Evolutionary conservation across 768 basidiomycete species (phyloP).

Genomic region (Mycena rebaudengoi): DNA sequence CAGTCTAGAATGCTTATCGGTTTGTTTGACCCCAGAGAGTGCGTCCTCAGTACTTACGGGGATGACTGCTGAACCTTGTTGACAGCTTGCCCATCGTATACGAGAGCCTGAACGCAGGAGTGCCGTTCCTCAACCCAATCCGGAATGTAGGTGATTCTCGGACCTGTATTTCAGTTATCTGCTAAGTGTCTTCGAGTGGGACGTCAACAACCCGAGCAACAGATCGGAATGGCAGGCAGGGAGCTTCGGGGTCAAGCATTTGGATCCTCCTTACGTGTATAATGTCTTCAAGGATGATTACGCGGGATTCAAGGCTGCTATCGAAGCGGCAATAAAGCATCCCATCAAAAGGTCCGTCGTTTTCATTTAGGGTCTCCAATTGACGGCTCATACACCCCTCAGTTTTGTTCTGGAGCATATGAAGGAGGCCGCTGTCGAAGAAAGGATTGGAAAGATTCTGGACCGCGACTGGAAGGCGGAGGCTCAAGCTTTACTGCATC

Average conservation of each 20-base stretch:
- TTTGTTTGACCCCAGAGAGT: slow-evolving; percentile 1
- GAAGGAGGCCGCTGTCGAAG: neutral
- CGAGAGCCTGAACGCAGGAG: neutral
- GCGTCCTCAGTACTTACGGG: neutral
- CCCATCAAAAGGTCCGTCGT: neutral
- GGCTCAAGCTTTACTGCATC: no score
- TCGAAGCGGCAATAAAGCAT: neutral
- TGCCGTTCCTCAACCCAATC: slow-evolving; percentile 13
- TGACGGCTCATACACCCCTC: neutral
- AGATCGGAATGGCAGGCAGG: neutral
- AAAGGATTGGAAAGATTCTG: neutral
- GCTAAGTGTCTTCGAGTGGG: neutral
- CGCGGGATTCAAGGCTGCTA: slow-evolving; percentile 3
- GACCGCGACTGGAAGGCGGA: slow-evolving; percentile 8
- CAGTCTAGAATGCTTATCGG: neutral
- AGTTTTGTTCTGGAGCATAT: slow-evolving; percentile 1
- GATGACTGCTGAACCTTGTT: neutral
- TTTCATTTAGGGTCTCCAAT: neutral
- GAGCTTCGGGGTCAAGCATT: neutral
- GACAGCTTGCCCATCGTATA: neutral
- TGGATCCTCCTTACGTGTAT: slow-evolving; percentile 14
- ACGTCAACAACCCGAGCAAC: neutral
- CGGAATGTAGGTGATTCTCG: neutral
- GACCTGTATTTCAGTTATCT: neutral
- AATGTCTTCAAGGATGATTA: slow-evolving; percentile 3